A percentile compares a stretch with the other conserved stretches of the same genome.
These are phyloP conservation scores for Naganishia randhawae DNA, from an alignment of 768 basidiomycete species.

Conservation along the genomic window DNA sequence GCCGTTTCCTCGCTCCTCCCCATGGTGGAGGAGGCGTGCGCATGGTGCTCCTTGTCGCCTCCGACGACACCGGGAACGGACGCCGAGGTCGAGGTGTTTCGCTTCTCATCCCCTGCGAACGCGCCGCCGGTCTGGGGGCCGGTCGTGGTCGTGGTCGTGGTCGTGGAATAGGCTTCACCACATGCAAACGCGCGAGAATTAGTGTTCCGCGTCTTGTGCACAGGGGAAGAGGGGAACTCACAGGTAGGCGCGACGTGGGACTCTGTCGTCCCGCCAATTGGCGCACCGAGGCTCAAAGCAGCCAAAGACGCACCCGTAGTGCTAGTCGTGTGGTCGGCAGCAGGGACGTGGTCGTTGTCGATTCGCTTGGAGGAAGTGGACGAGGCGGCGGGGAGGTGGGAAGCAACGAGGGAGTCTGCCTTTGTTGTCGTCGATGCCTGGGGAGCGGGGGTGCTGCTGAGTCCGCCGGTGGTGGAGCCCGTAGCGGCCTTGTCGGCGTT, in stretches of 20 bases:
- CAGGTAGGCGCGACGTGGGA: neutral
- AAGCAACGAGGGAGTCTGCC: conserved; percentile 3
- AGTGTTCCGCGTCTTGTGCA: too few relatives aligned
- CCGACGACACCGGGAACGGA: neutral
- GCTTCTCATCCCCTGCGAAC: neutral
- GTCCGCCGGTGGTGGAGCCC: neutral
- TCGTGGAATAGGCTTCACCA: too few relatives aligned
- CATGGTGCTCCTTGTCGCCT: neutral
- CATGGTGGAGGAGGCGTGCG: neutral
- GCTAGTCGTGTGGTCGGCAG: neutral
- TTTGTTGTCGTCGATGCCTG: too few relatives aligned
- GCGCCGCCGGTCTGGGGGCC: neutral
- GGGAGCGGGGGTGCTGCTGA: too few relatives aligned
- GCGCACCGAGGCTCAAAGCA: conserved; percentile 24
- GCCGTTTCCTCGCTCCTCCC: conserved; percentile 5
- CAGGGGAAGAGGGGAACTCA: neutral
- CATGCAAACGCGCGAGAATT: too few relatives aligned
- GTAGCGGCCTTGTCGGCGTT: neutral
- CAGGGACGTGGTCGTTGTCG: neutral
- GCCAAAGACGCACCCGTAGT: conserved; percentile 1
- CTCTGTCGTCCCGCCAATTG: conserved; percentile 7
- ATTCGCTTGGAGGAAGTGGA: neutral
- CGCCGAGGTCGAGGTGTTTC: neutral
- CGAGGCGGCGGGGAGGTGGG: neutral
- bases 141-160: conserved; percentile 14